Evolutionary conservation across 2,329 filamentous ascomycete species (phyloP).

Genomic region (Colletotrichum shisoi): DNA sequence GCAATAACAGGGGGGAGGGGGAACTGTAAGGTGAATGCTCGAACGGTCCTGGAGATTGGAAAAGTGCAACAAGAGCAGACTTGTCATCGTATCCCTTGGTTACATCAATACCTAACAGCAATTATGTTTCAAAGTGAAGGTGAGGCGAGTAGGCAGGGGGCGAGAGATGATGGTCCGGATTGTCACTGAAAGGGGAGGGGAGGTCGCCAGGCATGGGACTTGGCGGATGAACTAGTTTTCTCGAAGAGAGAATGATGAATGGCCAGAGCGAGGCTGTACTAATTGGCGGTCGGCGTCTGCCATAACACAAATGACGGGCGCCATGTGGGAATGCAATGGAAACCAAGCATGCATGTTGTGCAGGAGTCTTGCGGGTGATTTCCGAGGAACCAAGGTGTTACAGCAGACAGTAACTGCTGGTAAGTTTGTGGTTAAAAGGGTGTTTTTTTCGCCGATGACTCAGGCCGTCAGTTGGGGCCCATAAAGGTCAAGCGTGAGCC

Average conservation of each 20-base stretch:
- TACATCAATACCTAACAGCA: slow-evolving; percentile 39
- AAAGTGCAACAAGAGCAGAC: slow-evolving; percentile 34
- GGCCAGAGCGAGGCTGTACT: not conserved
- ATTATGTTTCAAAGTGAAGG: slow-evolving; percentile 30
- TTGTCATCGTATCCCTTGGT: slow-evolving; percentile 34
- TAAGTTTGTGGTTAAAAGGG: too few species aligned
- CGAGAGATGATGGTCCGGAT: not conserved
- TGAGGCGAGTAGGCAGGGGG: not conserved
- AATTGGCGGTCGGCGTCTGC: not conserved
- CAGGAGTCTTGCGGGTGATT: too few species aligned
- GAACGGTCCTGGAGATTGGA: slow-evolving; percentile 26
- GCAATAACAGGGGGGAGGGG: slow-evolving; percentile 12
- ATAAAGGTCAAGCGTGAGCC: too few species aligned
- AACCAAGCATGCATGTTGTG: not conserved
- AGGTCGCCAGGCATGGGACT: not conserved
- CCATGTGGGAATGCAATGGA: not conserved
- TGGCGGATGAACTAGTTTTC: not conserved
- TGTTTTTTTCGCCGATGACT: too few species aligned
- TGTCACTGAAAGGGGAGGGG: not conserved
- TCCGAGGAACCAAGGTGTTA: too few species aligned
- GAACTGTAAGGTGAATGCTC: slow-evolving; percentile 14
- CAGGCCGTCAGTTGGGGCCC: too few species aligned
- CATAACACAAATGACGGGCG: not conserved
- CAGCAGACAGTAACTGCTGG: too few species aligned
- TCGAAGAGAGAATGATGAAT: not conserved